These are phyloP conservation scores for Aspergillus flavus DNA, from an alignment of 2,329 filamentous ascomycete species.

Conservation along the genomic window DNA sequence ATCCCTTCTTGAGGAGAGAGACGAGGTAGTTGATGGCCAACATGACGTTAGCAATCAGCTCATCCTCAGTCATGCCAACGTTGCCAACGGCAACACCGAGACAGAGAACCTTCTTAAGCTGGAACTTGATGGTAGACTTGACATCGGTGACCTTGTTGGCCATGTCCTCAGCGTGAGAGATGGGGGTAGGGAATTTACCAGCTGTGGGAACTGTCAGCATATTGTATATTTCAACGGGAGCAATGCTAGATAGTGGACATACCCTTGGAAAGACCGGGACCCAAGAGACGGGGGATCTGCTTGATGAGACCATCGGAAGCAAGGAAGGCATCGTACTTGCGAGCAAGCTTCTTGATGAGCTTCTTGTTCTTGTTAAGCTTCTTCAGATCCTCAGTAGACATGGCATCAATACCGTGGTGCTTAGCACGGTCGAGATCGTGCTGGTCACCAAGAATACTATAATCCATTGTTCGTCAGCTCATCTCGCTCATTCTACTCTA, in stretches of 20 bases:
- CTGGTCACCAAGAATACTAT: slow-evolving; percentile 82
- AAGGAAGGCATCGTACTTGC: slow-evolving; percentile 99
- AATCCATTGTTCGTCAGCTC: slow-evolving; percentile 19
- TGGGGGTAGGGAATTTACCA: slow-evolving; percentile 98
- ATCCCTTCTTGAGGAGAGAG: slow-evolving; percentile 99
- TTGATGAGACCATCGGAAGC: slow-evolving; percentile 98
- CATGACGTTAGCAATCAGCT: slow-evolving; percentile 99
- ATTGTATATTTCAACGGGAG: neutral
- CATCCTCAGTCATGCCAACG: slow-evolving; percentile 94
- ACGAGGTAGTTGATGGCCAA: slow-evolving; percentile 99
- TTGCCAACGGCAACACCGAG: slow-evolving; percentile 99
- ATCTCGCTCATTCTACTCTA: slow-evolving; percentile 7
- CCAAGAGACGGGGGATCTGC: slow-evolving; percentile 99
- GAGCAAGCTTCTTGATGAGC: slow-evolving; percentile 99
- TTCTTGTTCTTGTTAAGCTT: slow-evolving; percentile 99
- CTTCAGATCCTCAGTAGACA: slow-evolving; percentile 98
- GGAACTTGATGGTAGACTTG: slow-evolving; percentile 99
- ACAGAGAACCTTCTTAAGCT: slow-evolving; percentile 99
- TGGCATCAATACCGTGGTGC: slow-evolving; percentile 97
- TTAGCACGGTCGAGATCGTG: slow-evolving; percentile 99
- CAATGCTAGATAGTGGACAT: slow-evolving; percentile 37
- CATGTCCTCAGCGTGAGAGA: slow-evolving; percentile 96
- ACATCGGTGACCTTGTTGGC: slow-evolving; percentile 96
- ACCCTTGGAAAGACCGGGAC: slow-evolving; percentile 97
- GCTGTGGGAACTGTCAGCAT: slow-evolving; percentile 58